Percentiles rank a stretch among this genome's conserved stretches.
Evolutionary conservation across 2,329 filamentous ascomycete species (phyloP).

Genomic region (Alternaria metachromatica): DNA sequence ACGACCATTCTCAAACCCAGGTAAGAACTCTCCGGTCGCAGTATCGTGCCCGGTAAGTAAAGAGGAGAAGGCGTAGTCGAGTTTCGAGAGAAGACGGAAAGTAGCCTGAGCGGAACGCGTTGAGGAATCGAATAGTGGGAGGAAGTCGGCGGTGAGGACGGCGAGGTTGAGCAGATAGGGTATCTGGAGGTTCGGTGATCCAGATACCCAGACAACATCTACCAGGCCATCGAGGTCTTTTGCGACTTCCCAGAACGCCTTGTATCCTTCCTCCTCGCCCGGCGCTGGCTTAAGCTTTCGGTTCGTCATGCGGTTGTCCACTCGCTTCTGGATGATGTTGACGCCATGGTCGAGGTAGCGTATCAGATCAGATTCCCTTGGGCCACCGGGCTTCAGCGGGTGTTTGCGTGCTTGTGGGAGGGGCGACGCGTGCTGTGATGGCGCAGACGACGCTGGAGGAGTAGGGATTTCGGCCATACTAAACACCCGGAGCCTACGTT

Average conservation of each 20-base stretch:
- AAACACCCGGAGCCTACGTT: background rate
- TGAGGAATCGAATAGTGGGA: conserved; percentile 73
- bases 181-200: conserved; percentile 81
- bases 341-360: conserved; percentile 63
- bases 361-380: conserved; percentile 65
- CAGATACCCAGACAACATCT: conserved; percentile 84
- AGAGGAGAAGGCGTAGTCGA: conserved; percentile 84
- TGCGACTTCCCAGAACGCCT: conserved; percentile 72
- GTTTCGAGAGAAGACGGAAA: conserved; percentile 74
- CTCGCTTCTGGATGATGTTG: conserved; percentile 34
- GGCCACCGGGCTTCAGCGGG: conserved; percentile 62
- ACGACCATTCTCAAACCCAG: conserved; percentile 71
- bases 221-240: conserved; percentile 76
- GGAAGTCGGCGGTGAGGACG: conserved; percentile 72
- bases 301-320: conserved; percentile 47
- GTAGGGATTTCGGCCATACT: conserved; percentile 46
- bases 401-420: conserved; percentile 61
- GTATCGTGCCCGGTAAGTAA: conserved; percentile 72
- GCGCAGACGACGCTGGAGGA: conserved; percentile 57
- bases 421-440: conserved; percentile 49
- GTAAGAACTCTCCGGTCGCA: conserved; percentile 68
- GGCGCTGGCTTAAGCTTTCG: conserved; percentile 55
- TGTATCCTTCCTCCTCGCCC: conserved; percentile 59
- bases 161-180: conserved; percentile 83
- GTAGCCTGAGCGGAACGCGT: conserved; percentile 69